These are phyloP conservation scores for Smithsoniella earleae DNA, from an alignment of 163 green algal genomes.

Conservation along the genomic window DNA sequence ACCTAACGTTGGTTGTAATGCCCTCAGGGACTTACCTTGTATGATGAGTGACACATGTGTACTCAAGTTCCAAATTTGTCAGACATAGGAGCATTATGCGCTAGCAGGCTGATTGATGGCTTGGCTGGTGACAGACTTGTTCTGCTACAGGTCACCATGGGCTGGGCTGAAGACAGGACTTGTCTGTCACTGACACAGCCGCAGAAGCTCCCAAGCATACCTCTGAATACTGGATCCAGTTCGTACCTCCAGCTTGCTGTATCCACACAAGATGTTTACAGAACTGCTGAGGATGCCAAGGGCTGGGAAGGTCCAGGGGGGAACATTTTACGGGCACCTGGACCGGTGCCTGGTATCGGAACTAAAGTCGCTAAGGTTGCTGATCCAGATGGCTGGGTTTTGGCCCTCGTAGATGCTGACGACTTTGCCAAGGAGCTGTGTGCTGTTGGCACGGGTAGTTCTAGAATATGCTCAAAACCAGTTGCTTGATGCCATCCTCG, in stretches of 20 bases:
- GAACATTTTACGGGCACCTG: constrained; percentile 32
- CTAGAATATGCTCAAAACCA: background rate
- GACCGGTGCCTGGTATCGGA: constrained; percentile 42
- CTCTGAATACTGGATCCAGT: background rate
- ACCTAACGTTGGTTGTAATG: too few species aligned
- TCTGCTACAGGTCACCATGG: constrained; percentile 6
- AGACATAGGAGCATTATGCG: background rate
- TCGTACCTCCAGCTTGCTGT: constrained; percentile 18
- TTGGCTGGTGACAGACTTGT: too few species aligned
- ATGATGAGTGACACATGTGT: too few species aligned
- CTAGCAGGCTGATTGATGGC: background rate
- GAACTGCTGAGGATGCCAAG: background rate
- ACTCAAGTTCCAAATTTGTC: too few species aligned
- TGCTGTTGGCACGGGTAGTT: background rate
- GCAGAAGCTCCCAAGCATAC: background rate
- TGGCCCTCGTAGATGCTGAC: constrained; percentile 43
- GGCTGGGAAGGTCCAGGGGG: background rate
- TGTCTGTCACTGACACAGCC: background rate
- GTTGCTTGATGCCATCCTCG: too few species aligned
- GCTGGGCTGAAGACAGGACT: background rate
- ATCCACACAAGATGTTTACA: background rate
- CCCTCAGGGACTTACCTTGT: too few species aligned
- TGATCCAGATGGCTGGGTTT: constrained; percentile 48
- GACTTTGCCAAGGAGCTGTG: constrained; percentile 44
- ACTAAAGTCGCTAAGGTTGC: constrained; percentile 42